Evolutionary conservation across 768 basidiomycete species (phyloP).

Genomic region (Boletus sensibilis): DNA sequence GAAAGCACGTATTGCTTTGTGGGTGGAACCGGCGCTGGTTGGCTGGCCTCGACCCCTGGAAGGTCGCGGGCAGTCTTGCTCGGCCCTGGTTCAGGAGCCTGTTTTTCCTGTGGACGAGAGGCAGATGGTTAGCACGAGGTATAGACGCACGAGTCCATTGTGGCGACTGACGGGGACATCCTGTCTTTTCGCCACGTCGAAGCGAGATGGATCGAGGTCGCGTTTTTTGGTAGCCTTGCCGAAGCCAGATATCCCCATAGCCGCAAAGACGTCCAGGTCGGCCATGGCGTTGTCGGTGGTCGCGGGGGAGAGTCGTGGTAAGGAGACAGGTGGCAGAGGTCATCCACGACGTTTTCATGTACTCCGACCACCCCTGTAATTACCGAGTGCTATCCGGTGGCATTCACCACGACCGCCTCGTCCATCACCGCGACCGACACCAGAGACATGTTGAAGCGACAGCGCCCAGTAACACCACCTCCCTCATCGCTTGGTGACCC

Average conservation of each 20-base stretch:
- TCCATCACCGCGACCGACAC: conserved; percentile 6
- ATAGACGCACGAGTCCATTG: not conserved
- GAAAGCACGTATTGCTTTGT: conserved; percentile 1
- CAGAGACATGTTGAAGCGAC: conserved; percentile 53
- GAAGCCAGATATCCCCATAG: conserved; percentile 84
- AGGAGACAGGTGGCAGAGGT: conserved; percentile 21
- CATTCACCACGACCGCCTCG: not conserved
- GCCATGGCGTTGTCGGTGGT: conserved; percentile 37
- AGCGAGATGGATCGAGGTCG: conserved; percentile 69
- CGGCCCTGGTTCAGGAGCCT: conserved; percentile 15
- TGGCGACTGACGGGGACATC: conserved; percentile 33
- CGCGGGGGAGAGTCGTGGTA: not conserved
- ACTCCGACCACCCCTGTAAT: conserved; percentile 24
- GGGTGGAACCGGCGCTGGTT: conserved; percentile 5
- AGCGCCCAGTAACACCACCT: conserved; percentile 45
- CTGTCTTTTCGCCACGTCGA: conserved; percentile 71
- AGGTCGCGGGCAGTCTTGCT: conserved; percentile 11
- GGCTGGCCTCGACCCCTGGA: conserved; percentile 24
- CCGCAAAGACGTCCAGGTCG: conserved; percentile 69
- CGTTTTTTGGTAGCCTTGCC: conserved; percentile 71
- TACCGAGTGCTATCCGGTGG: not conserved
- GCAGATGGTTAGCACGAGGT: conserved; percentile 24
- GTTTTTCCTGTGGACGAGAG: conserved; percentile 15
- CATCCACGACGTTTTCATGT: conserved; percentile 10
- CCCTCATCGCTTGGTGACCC: conserved; percentile 32